These are phyloP conservation scores for Leishmania turanica DNA, from an alignment of 208 protist genomes.

Conservation along the genomic window DNA sequence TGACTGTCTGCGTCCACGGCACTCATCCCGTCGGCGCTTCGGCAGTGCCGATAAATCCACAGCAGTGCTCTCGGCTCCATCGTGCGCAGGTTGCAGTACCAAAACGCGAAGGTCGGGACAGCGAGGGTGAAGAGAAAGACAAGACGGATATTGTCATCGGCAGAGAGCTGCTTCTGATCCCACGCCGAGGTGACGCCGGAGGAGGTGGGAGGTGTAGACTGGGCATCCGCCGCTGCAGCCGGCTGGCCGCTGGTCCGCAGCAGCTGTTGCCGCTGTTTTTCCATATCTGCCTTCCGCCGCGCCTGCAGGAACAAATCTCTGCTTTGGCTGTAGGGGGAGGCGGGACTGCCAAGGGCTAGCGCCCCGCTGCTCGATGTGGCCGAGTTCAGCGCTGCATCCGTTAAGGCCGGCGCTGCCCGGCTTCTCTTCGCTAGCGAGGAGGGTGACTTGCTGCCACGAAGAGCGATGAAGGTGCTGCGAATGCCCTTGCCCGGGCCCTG, in stretches of 20 bases:
- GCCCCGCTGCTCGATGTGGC: not conserved
- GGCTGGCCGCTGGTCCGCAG: slow-evolving; percentile 15
- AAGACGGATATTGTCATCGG: slow-evolving; percentile 22
- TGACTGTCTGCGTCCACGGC: not conserved
- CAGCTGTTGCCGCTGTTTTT: not conserved
- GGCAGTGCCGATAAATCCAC: slow-evolving; percentile 1
- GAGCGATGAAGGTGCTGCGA: not conserved
- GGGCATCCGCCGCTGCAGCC: slow-evolving; percentile 1
- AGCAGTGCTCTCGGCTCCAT: slow-evolving; percentile 12
- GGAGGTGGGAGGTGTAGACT: not conserved
- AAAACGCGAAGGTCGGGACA: slow-evolving; percentile 12
- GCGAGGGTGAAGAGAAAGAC: slow-evolving; percentile 28
- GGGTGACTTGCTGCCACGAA: not conserved
- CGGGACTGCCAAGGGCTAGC: not conserved
- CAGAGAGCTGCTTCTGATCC: slow-evolving; percentile 19
- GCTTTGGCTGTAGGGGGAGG: slow-evolving; percentile 13
- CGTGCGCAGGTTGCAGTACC: slow-evolving; percentile 14
- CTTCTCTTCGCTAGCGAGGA: not conserved
- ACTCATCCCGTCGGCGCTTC: not conserved
- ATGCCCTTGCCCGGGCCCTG: slow-evolving; percentile 6
- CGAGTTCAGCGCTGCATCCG: not conserved
- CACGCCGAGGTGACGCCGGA: slow-evolving; percentile 17
- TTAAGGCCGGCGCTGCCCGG: not conserved
- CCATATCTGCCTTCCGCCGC: not conserved
- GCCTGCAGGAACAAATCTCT: slow-evolving; percentile 16